These are phyloP conservation scores for Trifolium dubium DNA, from an alignment of 306 rosid genomes.

Conservation along the genomic window DNA sequence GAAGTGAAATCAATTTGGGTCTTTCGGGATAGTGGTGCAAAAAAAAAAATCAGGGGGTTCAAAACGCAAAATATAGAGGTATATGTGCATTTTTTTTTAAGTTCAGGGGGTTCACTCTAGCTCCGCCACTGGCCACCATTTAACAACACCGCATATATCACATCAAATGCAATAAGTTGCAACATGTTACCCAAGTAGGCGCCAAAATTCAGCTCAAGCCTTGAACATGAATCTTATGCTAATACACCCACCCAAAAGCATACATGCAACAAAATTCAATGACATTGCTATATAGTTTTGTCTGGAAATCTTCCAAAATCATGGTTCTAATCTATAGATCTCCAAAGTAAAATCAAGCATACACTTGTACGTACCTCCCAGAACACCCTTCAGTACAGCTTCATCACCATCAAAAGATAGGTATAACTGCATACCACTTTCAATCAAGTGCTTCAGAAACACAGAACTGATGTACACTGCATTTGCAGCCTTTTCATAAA, in stretches of 20 bases:
- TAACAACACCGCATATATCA: slow-evolving; percentile 1
- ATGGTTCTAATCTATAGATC: slow-evolving; percentile 17
- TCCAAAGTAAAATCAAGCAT: background rate
- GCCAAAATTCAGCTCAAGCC: slow-evolving; percentile 19
- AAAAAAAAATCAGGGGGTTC: too few relatives aligned
- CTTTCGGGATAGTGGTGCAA: too few relatives aligned
- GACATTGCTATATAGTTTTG: background rate
- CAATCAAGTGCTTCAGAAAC: slow-evolving; percentile 85
- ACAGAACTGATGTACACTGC: slow-evolving; percentile 81
- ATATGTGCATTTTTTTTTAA: too few relatives aligned
- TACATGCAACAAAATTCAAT: slow-evolving; percentile 16
- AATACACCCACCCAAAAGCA: slow-evolving; percentile 21
- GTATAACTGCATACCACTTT: slow-evolving; percentile 67
- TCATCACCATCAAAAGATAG: slow-evolving; percentile 71
- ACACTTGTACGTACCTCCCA: slow-evolving; percentile 55
- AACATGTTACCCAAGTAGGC: slow-evolving; percentile 22
- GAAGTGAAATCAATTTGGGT: too few relatives aligned
- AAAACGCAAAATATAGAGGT: too few relatives aligned
- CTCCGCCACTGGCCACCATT: background rate
- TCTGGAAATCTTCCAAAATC: background rate
- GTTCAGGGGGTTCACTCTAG: too few relatives aligned
- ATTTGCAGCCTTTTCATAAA: slow-evolving; percentile 79
- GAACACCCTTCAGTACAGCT: slow-evolving; percentile 53
- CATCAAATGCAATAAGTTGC: slow-evolving; percentile 14
- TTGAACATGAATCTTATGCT: slow-evolving; percentile 25